A percentile compares a stretch with the other conserved stretches of the same genome.
Conservation (phyloP, 2,329 filamentous ascomycete genomes). For the Claviceps cyperi region DNA sequence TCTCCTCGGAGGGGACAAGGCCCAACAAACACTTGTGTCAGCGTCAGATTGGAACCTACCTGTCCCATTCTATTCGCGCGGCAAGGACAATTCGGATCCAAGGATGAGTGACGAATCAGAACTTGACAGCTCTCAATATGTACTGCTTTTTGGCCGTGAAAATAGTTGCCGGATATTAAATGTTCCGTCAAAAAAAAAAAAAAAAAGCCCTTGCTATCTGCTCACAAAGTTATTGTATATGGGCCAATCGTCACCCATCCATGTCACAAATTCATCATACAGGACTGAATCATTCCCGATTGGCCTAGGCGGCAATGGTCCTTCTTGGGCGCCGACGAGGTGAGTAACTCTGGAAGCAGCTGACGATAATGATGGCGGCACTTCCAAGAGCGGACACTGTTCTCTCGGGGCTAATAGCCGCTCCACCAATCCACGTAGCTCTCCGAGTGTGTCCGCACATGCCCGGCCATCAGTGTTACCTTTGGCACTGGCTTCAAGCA, state of each 20-base stretch:
- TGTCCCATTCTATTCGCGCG: too few species aligned
- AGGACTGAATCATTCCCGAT: slow-evolving; percentile 18
- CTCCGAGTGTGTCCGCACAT: slow-evolving; percentile 23
- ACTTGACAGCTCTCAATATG: too few species aligned
- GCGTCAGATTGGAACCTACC: too few species aligned
- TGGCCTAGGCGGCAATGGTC: slow-evolving; percentile 13
- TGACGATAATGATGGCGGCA: slow-evolving; percentile 8
- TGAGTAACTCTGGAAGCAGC: slow-evolving; percentile 9
- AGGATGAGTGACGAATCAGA: too few species aligned
- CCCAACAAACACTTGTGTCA: too few species aligned
- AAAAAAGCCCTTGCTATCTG: too few species aligned
- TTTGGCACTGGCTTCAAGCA: slow-evolving; percentile 24
- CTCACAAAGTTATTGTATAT: slow-evolving; percentile 9
- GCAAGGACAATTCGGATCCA: too few species aligned
- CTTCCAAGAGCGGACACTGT: slow-evolving; percentile 7
- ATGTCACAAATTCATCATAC: slow-evolving; percentile 22
- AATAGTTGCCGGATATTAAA: too few species aligned
- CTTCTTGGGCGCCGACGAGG: slow-evolving; percentile 11
- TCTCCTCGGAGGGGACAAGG: too few species aligned
- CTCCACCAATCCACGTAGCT: slow-evolving; percentile 22
- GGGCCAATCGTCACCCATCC: slow-evolving; percentile 24
- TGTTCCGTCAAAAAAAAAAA: too few species aligned
- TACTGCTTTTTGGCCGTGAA: too few species aligned
- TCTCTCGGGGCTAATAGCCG: slow-evolving; percentile 16
- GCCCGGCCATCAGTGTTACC: slow-evolving; percentile 24